Conservation (phyloP, 495 filamentous ascomycete species). For the Trichoderma reesei region DNA sequence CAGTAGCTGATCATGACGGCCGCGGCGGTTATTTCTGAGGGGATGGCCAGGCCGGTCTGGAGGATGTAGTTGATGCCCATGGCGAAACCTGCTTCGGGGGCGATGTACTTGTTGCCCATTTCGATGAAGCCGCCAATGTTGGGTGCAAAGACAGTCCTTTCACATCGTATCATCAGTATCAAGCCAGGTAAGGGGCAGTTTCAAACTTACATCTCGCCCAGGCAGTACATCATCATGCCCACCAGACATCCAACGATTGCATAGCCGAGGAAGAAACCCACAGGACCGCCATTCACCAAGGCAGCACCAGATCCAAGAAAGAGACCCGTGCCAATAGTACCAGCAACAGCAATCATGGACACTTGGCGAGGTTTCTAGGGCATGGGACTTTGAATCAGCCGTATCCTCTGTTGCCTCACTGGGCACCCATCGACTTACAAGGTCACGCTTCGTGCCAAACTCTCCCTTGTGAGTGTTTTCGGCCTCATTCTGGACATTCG, state of each 20-base stretch:
- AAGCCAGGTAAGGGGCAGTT: background rate
- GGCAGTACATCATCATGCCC: conserved; percentile 4
- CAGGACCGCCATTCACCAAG: background rate
- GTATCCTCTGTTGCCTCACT: background rate
- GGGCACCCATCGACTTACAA: background rate
- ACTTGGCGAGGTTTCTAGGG: conserved; percentile 1
- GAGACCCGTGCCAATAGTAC: background rate
- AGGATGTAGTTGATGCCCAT: conserved; percentile 1
- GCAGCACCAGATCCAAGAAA: conserved; percentile 1
- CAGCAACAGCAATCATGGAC: conserved; percentile 2
- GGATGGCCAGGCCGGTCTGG: background rate
- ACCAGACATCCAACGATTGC: background rate
- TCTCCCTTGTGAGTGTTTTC: conserved; percentile 2
- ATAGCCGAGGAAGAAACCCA: conserved; percentile 1
- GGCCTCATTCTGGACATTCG: background rate
- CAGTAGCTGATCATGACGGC: conserved; percentile 4
- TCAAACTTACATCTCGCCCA: background rate
- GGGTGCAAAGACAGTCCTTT: background rate
- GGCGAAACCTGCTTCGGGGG: background rate
- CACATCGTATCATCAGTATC: background rate
- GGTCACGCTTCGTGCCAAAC: background rate
- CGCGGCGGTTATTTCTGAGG: background rate
- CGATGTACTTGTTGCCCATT: background rate
- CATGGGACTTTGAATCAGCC: background rate
- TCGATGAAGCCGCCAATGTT: conserved; percentile 2